Evolutionary conservation across 2,329 filamentous ascomycete species (phyloP), one percentile per base, ranked within the genome.

Genomic region (Fonsecaea monophora): DNA sequence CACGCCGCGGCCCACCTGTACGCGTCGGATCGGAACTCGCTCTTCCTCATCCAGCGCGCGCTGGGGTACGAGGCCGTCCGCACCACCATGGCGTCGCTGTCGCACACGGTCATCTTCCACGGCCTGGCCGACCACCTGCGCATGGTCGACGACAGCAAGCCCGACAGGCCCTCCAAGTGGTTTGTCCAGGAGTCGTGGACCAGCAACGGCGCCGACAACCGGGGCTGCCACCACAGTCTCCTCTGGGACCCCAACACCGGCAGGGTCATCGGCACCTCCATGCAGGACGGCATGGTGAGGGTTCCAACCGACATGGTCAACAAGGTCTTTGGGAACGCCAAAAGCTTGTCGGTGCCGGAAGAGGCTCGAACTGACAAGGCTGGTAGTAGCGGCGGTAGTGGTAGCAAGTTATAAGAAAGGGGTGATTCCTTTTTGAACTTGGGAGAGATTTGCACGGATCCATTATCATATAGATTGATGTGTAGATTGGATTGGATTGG

Each of bases 1-100:
- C 85, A 87, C 69, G 82, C 84, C 0, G 85, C 83, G 70, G 85
- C 84, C 2, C 86, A 88, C 73, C 77, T 87, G 53, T 87, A 86
- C 71, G 82, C 85, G 0, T 84, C 82, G 38, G 86, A 87, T 70
- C 81, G 82, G 30, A 87, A 87, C 64, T 83, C 82, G 18, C 75
- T 87, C 12, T 82, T 83, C 73, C 75, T 86, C 53, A 80, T 86
- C 1, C 78, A 83, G 2, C 83, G 83, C 25, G 81, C 84, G 15
- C 73, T 84, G n/a, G 80, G 80, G 0, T 74, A 81, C 30, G 77
- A 76, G 30, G 75, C 78, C 42, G 68, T 74, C 6, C 80, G 77
- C 66, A 76, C 73, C 0, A 77, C 78, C 25, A 82, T 85, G 78
- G 81, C 80, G 4, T 83, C 80, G 67, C 69, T 86, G 57, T 81